Evolutionary conservation across 1,139 yeast genomes (phyloP).

Genomic region (Suzukiozyma palmioleophila): DNA sequence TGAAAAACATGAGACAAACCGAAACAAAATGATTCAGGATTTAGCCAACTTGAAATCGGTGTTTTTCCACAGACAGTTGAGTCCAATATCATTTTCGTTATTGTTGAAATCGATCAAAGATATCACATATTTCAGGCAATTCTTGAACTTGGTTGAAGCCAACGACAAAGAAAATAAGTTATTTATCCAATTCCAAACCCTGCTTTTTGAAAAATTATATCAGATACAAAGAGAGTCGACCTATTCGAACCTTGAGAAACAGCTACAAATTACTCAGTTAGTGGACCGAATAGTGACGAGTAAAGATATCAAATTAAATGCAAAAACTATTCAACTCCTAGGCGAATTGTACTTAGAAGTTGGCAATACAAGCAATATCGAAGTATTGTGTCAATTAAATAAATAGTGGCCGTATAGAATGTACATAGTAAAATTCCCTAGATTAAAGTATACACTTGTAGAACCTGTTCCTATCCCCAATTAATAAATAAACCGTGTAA

Average conservation of each 20-base stretch:
- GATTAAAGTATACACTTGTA: no score
- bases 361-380: constrained; percentile 2
- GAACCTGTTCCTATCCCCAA: no score
- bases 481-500: no score
- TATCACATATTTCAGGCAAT: constrained; percentile 28
- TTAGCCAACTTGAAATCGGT: constrained; percentile 27
- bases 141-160: constrained; percentile 19
- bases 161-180: constrained; percentile 10
- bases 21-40: constrained; percentile 16
- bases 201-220: constrained; percentile 14
- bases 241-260: constrained; percentile 7
- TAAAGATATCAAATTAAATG: constrained; percentile 9
- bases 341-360: constrained; percentile 3
- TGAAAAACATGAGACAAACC: constrained; percentile 5
- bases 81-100: constrained; percentile 16
- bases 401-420: neutral
- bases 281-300: constrained; percentile 12
- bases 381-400: constrained; percentile 3
- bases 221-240: constrained; percentile 9
- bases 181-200: constrained; percentile 11
- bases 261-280: constrained; percentile 17
- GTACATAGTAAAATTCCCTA: no score
- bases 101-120: constrained; percentile 21
- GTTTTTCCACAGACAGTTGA: constrained; percentile 22
- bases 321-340: constrained; percentile 5